Evolutionary conservation across 805 yeast genomes (phyloP).

Genomic region (Starmerella vaccinii): DNA sequence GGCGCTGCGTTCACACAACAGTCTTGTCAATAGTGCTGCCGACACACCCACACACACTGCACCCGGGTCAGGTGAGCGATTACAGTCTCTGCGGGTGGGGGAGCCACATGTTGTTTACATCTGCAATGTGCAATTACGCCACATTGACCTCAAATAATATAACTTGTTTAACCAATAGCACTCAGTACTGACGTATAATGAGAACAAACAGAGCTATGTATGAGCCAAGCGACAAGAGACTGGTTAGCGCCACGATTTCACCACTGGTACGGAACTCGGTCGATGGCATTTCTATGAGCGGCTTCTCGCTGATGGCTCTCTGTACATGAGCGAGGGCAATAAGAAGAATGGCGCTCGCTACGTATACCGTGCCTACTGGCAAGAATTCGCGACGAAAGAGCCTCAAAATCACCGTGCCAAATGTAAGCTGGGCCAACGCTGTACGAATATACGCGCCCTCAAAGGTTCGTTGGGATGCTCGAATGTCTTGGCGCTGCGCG

Average conservation of each 20-base stretch:
- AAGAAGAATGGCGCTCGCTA: slow-evolving; percentile 46
- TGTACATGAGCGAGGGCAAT: slow-evolving; percentile 34
- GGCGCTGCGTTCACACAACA: too few species aligned
- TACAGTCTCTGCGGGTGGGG: not conserved
- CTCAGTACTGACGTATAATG: slow-evolving; percentile 21
- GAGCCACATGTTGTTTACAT: not conserved
- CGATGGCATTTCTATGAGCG: slow-evolving; percentile 32
- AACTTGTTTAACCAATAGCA: not conserved
- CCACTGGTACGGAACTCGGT: slow-evolving; percentile 52
- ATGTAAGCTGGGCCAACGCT: slow-evolving; percentile 57
- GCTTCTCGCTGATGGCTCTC: slow-evolving; percentile 29
- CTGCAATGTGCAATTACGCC: not conserved
- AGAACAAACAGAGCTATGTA: slow-evolving; percentile 43
- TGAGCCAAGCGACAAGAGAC: slow-evolving; percentile 40
- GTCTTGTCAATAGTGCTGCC: too few species aligned
- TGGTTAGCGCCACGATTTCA: slow-evolving; percentile 44
- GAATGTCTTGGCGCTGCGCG: slow-evolving; percentile 28
- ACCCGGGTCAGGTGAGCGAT: not conserved
- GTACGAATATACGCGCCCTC: slow-evolving; percentile 76
- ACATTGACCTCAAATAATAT: not conserved
- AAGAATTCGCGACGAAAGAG: slow-evolving; percentile 54
- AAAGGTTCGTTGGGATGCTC: slow-evolving; percentile 70
- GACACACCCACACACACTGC: too few species aligned
- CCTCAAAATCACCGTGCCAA: slow-evolving; percentile 54
- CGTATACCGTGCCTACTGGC: slow-evolving; percentile 56